Base-by-base conservation (phyloP, 2,329 filamentous ascomycete species). In the Thermomyces lanuginosus region DNA sequence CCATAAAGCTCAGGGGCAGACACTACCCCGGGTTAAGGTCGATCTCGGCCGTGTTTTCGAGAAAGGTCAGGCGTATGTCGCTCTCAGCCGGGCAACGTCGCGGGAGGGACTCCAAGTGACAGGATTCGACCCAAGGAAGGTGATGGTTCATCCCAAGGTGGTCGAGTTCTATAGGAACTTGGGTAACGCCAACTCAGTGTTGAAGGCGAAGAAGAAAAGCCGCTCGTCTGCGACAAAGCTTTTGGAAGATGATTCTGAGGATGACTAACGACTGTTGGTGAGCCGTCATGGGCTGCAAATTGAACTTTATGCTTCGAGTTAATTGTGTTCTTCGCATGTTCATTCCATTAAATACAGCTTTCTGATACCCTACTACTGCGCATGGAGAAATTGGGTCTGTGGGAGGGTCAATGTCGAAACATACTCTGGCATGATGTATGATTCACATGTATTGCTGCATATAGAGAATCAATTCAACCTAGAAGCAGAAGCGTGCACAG, bases 1-100 rank as follows among this genome's bases (percentile, higher is more conserved):
- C 33, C 89, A 98, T 61, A 98, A 98, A 55, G 89, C 89, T 1
- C 86, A 95, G 49, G 86, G 86, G 1, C 86, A 95, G 51, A 95
- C 86, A 17, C 60, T 93, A 14, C 83, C 92, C 45, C 68, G 86
- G 26, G 89, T 98, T 33, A 92, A 92, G 46, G 89, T 98, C 14
- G 83, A 98, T 47, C 63, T 98, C 1, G 79, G 82, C 16, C 77
- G 72, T 35, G 80, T 92, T 1, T 98, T 98, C 42, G 89, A 98
- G 49, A 93, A 92, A 52, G 89, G 89, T 0, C 89, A 98, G 51
- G 89, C 89, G 4, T 98, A 98, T 46, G 89, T 98, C 27, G 89
- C 89, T 27, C 69, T 98, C 8, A 92, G 81, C 60, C 79, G 89
- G 53, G 89, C 89, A 8, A 92, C 82, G 1, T 79, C 67, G 32